Conservation (phyloP, 2,329 filamentous ascomycete species). For the Hypoxylon sp. region DNA sequence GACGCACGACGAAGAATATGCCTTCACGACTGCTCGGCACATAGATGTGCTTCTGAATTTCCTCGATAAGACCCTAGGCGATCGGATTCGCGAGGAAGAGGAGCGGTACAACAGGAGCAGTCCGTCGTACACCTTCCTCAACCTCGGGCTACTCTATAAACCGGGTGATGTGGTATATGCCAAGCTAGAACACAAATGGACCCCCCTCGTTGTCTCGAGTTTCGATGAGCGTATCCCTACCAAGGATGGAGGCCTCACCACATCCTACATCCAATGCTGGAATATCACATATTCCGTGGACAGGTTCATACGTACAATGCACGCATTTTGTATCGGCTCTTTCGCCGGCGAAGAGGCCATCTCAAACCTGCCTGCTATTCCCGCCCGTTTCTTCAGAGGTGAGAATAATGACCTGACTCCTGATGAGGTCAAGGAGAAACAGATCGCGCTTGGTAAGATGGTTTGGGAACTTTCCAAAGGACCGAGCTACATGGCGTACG, state of each 20-base stretch:
- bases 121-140: slow-evolving; percentile 62
- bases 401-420: slow-evolving; percentile 52
- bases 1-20: slow-evolving; percentile 60
- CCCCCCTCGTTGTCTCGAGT: slow-evolving; percentile 60
- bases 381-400: slow-evolving; percentile 61
- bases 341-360: slow-evolving; percentile 64
- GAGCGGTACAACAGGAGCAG: slow-evolving; percentile 56
- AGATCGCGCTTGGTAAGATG: slow-evolving; percentile 60
- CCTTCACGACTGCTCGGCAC: slow-evolving; percentile 59
- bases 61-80: slow-evolving; percentile 58
- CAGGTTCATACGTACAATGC: slow-evolving; percentile 58
- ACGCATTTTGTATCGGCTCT: slow-evolving; percentile 55
- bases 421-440: slow-evolving; percentile 55
- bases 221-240: slow-evolving; percentile 39
- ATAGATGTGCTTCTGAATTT: slow-evolving; percentile 63
- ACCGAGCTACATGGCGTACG: slow-evolving; percentile 64
- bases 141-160: slow-evolving; percentile 64
- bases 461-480: slow-evolving; percentile 65
- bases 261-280: slow-evolving; percentile 59
- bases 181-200: slow-evolving; percentile 59
- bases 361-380: slow-evolving; percentile 59
- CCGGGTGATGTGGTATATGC: slow-evolving; percentile 63
- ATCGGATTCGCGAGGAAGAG: slow-evolving; percentile 59
- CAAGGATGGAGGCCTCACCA: slow-evolving; percentile 16
- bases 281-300: slow-evolving; percentile 57